Evolutionary conservation across 1,139 yeast species (phyloP).

Genomic region (Suhomyces kunorum): DNA sequence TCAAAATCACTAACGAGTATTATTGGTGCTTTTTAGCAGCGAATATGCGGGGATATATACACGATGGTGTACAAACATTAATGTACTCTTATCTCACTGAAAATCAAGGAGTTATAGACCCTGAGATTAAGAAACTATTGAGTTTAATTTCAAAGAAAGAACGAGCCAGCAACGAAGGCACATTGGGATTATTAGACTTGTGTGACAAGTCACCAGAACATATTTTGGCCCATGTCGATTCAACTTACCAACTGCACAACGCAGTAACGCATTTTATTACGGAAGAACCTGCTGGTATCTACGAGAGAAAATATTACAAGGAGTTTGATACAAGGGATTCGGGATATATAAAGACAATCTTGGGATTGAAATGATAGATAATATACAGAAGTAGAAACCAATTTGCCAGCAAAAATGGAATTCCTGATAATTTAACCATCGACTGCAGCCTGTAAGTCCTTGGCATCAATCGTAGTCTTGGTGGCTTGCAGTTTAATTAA

Average conservation of each 20-base stretch:
- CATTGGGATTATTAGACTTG: conserved; percentile 11
- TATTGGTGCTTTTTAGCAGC: conserved; percentile 31
- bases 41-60: conserved; percentile 26
- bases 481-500: conserved; percentile 25
- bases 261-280: conserved; percentile 11
- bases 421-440: conserved; percentile 13
- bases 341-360: conserved; percentile 22
- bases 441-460: conserved; percentile 38
- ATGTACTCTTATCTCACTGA: conserved; percentile 28
- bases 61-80: conserved; percentile 31
- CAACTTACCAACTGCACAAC: conserved; percentile 18
- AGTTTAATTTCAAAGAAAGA: conserved; percentile 18
- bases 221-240: conserved; percentile 11
- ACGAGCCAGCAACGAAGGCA: conserved; percentile 13
- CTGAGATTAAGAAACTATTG: conserved; percentile 18
- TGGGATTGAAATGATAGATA: conserved; percentile 8
- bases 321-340: conserved; percentile 31
- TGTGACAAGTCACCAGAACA: conserved; percentile 1
- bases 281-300: conserved; percentile 5
- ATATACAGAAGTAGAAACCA: conserved; percentile 4
- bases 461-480: conserved; percentile 39
- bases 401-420: conserved; percentile 10
- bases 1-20: conserved; percentile 17
- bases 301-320: conserved; percentile 24
- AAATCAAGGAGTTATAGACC: conserved; percentile 16